Evolutionary conservation across 441 rosid genomes (phyloP).

Genomic region (Macaranga tanarius): DNA sequence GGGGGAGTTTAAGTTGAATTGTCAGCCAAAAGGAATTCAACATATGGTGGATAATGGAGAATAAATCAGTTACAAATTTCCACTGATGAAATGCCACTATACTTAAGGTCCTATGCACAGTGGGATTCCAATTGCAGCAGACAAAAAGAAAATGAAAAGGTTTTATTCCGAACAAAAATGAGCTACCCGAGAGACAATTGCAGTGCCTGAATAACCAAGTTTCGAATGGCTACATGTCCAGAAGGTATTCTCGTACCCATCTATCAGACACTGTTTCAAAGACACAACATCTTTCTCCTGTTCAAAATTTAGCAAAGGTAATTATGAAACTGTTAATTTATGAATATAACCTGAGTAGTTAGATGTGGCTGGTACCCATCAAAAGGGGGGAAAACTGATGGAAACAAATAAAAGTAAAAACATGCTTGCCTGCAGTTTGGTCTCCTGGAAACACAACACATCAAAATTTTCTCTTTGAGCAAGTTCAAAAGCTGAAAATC

Average conservation of each 20-base stretch:
- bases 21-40: neutral
- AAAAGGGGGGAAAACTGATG: neutral
- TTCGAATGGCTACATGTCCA: conserved; percentile 87
- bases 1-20: neutral
- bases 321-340: conserved; percentile 5
- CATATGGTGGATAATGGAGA: neutral
- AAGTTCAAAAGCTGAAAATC: conserved; percentile 75
- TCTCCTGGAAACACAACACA: conserved; percentile 90
- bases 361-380: neutral
- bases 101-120: neutral
- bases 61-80: neutral
- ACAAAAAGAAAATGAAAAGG: neutral
- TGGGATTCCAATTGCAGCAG: neutral
- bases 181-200: conserved; percentile 86
- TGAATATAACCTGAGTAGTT: conserved; percentile 2
- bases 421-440: conserved; percentile 75
- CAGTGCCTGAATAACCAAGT: conserved; percentile 97
- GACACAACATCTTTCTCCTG: conserved; percentile 90
- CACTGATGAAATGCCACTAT: neutral
- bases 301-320: conserved; percentile 16
- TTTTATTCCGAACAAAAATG: conserved; percentile 11
- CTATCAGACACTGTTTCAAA: conserved; percentile 58
- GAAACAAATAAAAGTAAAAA: neutral
- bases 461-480: conserved; percentile 84
- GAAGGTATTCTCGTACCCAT: conserved; percentile 78